Evolutionary conservation across 179 eudicot species (phyloP), one percentile per base, ranked within the genome.

Genomic region (Monotropa hypopitys): DNA sequence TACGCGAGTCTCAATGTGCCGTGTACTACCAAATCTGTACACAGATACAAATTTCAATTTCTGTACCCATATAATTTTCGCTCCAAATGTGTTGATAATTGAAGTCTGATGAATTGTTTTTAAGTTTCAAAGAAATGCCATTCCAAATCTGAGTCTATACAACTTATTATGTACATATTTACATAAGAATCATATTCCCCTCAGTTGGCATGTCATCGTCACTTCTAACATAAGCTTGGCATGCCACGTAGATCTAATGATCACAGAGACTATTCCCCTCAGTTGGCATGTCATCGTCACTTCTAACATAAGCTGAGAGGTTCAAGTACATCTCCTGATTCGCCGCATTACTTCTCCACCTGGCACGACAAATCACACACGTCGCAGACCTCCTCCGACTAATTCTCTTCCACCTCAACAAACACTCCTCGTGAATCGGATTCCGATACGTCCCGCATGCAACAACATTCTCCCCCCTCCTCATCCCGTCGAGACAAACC

Each of bases 401-500:
- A 57, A 84, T 86, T 70, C 87, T 84, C 84, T 90, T 94, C 98
- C 98, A 94, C 0, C 84, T 78, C 90, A 83, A 35, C 76, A 94
- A 81, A 53, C 98, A 94, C 42, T 89, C 89, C 61, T 94, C 90
- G 67, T 94, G 98, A 23, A 92, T 78, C 30, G 81, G 79, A 57
- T 94, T 94, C 79, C 90, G 80, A 63, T 97, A 94, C 0, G 92
- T 89, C 49, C 83, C 78, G 57, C 98, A 94, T 0, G 86, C 89
- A 76, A 92, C 90, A 78, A 94, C 70, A 69, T 82, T 88, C 23
- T 88, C 87, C 47, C 79, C 87, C 1, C 67, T 33, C 3, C 81
- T 83, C 94, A 94, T 84, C 71, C 88, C 97, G 61, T 94, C 98
- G n/a, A 94, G 84, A 75, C 98, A 94, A 21, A 94, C 85, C 12